phyloP scores from a whole-genome alignment of 768 basidiomycete species.

The Podaxis rugospora region DNA sequence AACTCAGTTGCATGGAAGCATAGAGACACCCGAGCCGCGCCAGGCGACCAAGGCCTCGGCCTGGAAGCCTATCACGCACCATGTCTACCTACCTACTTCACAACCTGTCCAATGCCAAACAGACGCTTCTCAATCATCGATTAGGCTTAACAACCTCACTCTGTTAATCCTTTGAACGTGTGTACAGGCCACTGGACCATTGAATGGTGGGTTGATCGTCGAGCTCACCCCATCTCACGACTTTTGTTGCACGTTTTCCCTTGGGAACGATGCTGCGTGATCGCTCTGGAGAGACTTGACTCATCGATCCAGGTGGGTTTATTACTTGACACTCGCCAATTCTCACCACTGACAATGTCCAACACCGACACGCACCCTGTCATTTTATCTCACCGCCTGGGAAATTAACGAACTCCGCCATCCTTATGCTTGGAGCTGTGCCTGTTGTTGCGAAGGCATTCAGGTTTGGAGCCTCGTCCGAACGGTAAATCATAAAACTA shows the following conservation, averaged over 20 bases:
- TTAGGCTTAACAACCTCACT: neutral
- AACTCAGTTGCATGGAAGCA: neutral
- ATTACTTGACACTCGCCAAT: neutral
- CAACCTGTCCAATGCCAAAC: neutral
- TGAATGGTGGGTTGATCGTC: neutral
- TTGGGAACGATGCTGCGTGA: neutral
- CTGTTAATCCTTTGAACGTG: too few relatives aligned
- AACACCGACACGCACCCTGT: neutral
- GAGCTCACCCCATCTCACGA: neutral
- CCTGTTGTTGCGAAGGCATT: conserved; percentile 1
- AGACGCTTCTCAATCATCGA: neutral
- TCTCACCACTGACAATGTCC: neutral
- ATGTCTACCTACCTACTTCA: conserved; percentile 1
- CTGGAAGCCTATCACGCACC: neutral
- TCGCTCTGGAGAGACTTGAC: neutral
- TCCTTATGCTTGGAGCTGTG: neutral
- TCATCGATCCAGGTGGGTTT: neutral
- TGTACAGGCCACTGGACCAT: too few relatives aligned
- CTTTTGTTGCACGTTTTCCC: neutral
- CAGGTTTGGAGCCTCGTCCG: conserved; percentile 2
- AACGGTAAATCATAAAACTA: conserved; percentile 1
- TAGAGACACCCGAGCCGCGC: neutral
- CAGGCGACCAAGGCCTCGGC: neutral
- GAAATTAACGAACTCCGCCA: neutral
- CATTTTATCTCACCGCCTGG: conserved; percentile 1